Conservation (phyloP, 495 filamentous ascomycete genomes). For the Jackrogersella minutella region DNA sequence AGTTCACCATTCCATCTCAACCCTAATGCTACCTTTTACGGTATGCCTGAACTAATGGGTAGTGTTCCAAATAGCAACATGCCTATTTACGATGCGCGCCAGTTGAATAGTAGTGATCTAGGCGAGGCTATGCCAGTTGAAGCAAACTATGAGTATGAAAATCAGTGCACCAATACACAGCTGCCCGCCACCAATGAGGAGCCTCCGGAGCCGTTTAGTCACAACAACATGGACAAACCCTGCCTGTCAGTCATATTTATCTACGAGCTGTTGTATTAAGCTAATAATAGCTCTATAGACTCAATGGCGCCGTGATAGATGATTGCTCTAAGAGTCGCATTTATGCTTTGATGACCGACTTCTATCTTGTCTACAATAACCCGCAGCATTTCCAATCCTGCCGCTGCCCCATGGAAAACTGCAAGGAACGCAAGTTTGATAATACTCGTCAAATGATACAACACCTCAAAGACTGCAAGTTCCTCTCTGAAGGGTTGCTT, state of each 20-base stretch:
- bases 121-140: no score
- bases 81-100: no score
- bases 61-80: background rate
- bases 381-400: background rate
- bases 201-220: no score
- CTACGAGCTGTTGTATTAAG: background rate
- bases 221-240: background rate
- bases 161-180: background rate
- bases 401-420: conserved; percentile 26
- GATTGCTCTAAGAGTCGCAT: conserved; percentile 27
- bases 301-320: conserved; percentile 9
- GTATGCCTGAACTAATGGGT: background rate
- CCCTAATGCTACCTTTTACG: background rate
- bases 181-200: background rate
- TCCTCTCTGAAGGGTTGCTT: conserved; percentile 15
- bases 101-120: no score
- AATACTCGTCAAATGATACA: conserved; percentile 16
- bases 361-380: conserved; percentile 14
- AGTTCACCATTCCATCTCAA: background rate
- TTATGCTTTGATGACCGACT: conserved; percentile 15
- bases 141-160: background rate
- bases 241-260: background rate
- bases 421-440: conserved; percentile 5
- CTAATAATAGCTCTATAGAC: background rate
- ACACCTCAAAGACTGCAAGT: conserved; percentile 31